These are phyloP conservation scores for Pisolithus thermaeus DNA, from an alignment of 1,284 basidiomycete species.

Conservation along the genomic window DNA sequence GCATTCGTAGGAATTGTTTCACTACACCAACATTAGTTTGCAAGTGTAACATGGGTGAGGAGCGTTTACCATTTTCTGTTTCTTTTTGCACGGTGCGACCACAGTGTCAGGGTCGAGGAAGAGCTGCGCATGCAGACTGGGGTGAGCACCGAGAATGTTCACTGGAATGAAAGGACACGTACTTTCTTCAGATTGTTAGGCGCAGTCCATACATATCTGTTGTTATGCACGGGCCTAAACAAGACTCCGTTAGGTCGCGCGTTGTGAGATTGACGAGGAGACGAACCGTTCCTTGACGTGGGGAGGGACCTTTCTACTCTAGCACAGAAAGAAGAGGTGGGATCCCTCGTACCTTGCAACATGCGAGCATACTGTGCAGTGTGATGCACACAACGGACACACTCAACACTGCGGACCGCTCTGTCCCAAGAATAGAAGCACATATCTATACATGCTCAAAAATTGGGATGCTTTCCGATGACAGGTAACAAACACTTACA, in stretches of 20 bases:
- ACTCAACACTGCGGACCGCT: constrained; percentile 81
- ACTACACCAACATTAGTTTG: too few relatives aligned
- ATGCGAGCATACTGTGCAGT: constrained; percentile 82
- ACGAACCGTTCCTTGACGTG: constrained; percentile 71
- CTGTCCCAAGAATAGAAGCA: constrained; percentile 78
- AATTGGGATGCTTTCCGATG: constrained; percentile 5
- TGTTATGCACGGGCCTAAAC: constrained; percentile 68
- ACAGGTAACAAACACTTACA: too few relatives aligned
- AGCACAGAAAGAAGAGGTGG: constrained; percentile 5
- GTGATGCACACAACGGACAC: constrained; percentile 75
- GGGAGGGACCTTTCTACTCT: constrained; percentile 3
- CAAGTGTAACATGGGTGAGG: too few relatives aligned
- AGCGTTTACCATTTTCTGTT: too few relatives aligned
- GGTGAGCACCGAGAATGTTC: constrained; percentile 9
- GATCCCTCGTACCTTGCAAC: constrained; percentile 59
- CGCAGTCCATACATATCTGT: constrained; percentile 71
- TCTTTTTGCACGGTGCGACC: too few relatives aligned
- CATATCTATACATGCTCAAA: constrained; percentile 52
- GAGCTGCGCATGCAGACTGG: not conserved
- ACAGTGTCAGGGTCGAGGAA: too few relatives aligned
- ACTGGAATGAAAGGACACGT: constrained; percentile 12
- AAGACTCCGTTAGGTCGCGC: constrained; percentile 6
- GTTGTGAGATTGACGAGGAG: not conserved
- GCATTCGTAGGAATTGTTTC: too few relatives aligned
- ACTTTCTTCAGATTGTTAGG: constrained; percentile 85